Percentiles rank a stretch among this genome's conserved stretches.
These are phyloP conservation scores for Eimeria acervulina DNA, from an alignment of 169 alveolate species.

Conservation along the genomic window DNA sequence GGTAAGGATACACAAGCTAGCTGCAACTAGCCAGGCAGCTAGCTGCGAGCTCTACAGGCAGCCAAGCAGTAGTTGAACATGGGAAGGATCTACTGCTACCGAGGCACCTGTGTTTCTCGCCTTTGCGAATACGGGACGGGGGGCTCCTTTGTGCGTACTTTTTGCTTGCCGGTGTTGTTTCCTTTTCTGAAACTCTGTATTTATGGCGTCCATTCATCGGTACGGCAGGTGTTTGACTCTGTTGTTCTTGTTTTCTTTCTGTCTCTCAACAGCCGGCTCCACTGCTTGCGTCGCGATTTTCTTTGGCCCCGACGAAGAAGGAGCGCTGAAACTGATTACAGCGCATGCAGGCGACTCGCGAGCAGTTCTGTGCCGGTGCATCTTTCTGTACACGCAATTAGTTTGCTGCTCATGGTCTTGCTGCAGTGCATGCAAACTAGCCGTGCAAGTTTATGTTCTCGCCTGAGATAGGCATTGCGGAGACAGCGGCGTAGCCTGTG, in stretches of 20 bases:
- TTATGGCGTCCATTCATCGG: not conserved
- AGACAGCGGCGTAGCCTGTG: no score
- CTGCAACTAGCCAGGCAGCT: no score
- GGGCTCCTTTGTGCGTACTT: not conserved
- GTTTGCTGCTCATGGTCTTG: not conserved
- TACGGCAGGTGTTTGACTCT: not conserved
- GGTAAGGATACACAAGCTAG: not conserved
- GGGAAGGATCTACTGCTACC: no score
- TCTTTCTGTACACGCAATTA: not conserved
- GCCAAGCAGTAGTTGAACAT: not conserved
- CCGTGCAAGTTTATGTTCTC: no score
- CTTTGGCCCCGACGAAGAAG: conserved; percentile 80
- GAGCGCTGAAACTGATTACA: conserved; percentile 71
- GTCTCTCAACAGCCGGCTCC: conserved; percentile 58
- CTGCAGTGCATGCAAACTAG: not conserved
- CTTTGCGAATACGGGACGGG: not conserved
- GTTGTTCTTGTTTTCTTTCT: not conserved
- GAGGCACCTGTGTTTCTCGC: not conserved
- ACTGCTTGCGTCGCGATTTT: conserved; percentile 72
- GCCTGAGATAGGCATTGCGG: no score
- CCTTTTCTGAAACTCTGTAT: not conserved
- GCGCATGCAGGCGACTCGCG: conserved; percentile 86
- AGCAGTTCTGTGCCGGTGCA: conserved; percentile 77
- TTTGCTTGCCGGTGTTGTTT: not conserved
- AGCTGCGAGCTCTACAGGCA: not conserved